Evolutionary conservation across 108 stramenopile genomes (phyloP).

Genomic region (Seminavis robusta): DNA sequence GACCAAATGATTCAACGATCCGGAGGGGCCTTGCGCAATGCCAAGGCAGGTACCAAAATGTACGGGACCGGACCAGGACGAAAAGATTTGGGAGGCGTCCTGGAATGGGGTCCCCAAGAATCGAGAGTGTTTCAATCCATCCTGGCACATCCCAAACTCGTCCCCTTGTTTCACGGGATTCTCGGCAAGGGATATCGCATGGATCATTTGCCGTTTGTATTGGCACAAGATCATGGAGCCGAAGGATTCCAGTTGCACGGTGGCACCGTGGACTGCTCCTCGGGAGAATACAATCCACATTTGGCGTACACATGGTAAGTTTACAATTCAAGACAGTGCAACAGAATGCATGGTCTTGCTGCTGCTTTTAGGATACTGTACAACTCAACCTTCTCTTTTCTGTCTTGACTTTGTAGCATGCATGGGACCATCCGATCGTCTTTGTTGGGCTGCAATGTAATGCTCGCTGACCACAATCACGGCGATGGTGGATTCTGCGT

Average conservation of each 20-base stretch:
- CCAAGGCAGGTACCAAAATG: conserved; percentile 55
- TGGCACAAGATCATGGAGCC: conserved; percentile 79
- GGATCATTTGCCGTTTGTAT: conserved; percentile 86
- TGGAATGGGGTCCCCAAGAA: conserved; percentile 79
- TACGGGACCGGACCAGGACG: conserved; percentile 78
- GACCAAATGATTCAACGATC: conserved; percentile 63
- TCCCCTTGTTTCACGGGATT: conserved; percentile 81
- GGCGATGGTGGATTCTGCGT: conserved; percentile 92
- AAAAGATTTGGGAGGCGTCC: conserved; percentile 79
- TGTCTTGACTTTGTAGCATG: too few species aligned
- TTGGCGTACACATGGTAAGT: conserved; percentile 84
- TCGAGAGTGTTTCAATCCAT: conserved; percentile 76
- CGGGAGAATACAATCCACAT: conserved; percentile 79
- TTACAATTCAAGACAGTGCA: too few species aligned
- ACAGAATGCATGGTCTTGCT: too few species aligned
- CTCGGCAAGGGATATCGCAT: conserved; percentile 89
- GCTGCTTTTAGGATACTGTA: too few species aligned
- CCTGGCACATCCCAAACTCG: conserved; percentile 80
- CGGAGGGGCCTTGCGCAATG: conserved; percentile 68
- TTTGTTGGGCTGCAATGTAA: conserved; percentile 79
- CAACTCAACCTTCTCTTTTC: too few species aligned
- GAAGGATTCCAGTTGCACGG: conserved; percentile 93
- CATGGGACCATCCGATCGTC: conserved; percentile 64
- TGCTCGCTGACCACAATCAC: conserved; percentile 78
- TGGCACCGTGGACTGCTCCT: conserved; percentile 79